Evolutionary conservation across 1,139 yeast species (phyloP).

Genomic region (Kurtzmaniella quercitrusa): DNA sequence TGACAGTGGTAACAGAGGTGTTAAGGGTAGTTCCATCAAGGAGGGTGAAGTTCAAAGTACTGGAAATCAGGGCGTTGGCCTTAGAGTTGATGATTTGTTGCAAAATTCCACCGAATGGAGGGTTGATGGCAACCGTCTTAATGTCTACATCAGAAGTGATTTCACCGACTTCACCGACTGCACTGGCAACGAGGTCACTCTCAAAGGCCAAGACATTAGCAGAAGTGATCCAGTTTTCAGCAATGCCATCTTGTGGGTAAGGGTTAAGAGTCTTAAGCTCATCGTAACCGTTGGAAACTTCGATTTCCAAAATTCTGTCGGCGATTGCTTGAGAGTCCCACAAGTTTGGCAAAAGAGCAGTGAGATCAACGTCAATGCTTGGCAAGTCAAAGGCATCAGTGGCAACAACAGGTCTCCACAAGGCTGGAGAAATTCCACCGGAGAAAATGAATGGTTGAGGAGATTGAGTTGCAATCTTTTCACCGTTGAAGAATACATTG

Average conservation of each 20-base stretch:
- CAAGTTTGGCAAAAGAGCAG: slow-evolving; percentile 60
- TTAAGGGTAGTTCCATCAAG: slow-evolving; percentile 27
- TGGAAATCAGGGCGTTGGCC: slow-evolving; percentile 24
- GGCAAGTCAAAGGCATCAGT: slow-evolving; percentile 69
- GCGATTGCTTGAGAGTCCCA: slow-evolving; percentile 38
- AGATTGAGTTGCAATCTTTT: slow-evolving; percentile 43
- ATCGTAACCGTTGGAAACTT: slow-evolving; percentile 56
- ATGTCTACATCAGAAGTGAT: slow-evolving; percentile 16
- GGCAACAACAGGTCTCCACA: slow-evolving; percentile 79
- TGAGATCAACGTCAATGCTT: slow-evolving; percentile 59
- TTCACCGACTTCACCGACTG: slow-evolving; percentile 35
- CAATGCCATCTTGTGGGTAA: slow-evolving; percentile 29
- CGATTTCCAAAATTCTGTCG: slow-evolving; percentile 32
- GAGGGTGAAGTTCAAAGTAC: slow-evolving; percentile 30
- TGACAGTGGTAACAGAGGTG: slow-evolving; percentile 22
- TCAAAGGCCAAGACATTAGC: slow-evolving; percentile 69
- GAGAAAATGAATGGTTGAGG: slow-evolving; percentile 67
- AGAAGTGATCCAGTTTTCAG: slow-evolving; percentile 65
- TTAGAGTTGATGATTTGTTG: slow-evolving; percentile 33
- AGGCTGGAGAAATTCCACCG: slow-evolving; percentile 73
- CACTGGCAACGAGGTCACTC: slow-evolving; percentile 29
- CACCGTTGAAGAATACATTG: slow-evolving; percentile 47
- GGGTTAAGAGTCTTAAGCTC: slow-evolving; percentile 20
- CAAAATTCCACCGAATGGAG: slow-evolving; percentile 30
- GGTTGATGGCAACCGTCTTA: slow-evolving; percentile 15